A percentile compares a stretch with the other conserved stretches of the same genome.
These are phyloP conservation scores for Seiridium cupressi DNA, from an alignment of 2,329 filamentous ascomycete genomes.

Conservation along the genomic window DNA sequence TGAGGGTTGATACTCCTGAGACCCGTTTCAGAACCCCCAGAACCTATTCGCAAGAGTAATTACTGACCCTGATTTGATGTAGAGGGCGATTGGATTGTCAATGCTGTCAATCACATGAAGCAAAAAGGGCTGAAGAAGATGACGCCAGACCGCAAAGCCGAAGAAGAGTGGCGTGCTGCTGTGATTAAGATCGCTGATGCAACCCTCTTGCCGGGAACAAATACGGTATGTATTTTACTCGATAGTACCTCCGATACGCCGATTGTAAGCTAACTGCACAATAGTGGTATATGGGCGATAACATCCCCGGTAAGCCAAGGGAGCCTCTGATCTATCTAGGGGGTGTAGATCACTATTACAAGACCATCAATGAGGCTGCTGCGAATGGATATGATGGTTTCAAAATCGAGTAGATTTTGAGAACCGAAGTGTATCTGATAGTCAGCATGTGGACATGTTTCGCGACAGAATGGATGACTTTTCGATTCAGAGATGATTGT, in stretches of 20 bases:
- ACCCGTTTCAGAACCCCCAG: too few relatives aligned
- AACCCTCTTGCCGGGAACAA: conserved; percentile 26
- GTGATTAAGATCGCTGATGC: conserved; percentile 25
- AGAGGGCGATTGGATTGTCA: conserved; percentile 36
- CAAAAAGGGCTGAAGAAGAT: conserved; percentile 27
- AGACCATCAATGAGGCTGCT: neutral
- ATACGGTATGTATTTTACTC: conserved; percentile 21
- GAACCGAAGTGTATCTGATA: neutral
- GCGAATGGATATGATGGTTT: neutral
- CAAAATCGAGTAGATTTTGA: neutral
- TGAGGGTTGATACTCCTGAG: too few relatives aligned
- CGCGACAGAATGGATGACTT: neutral
- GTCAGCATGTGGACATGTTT: neutral
- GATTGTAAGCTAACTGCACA: too few relatives aligned
- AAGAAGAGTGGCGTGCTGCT: conserved; percentile 27
- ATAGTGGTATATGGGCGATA: conserved; percentile 34
- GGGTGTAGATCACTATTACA: conserved; percentile 15
- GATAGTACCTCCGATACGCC: neutral
- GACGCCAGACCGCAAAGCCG: conserved; percentile 22
- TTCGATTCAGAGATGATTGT: too few relatives aligned
- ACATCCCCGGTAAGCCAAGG: conserved; percentile 35
- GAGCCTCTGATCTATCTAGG: conserved; percentile 33
- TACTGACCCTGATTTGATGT: too few relatives aligned
- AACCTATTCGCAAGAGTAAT: too few relatives aligned
- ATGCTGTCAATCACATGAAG: conserved; percentile 25